Evolutionary conservation across 2,329 filamentous ascomycete genomes (phyloP), one percentile per base, ranked within the genome.

Genomic region (Harringtonia aguacate): DNA sequence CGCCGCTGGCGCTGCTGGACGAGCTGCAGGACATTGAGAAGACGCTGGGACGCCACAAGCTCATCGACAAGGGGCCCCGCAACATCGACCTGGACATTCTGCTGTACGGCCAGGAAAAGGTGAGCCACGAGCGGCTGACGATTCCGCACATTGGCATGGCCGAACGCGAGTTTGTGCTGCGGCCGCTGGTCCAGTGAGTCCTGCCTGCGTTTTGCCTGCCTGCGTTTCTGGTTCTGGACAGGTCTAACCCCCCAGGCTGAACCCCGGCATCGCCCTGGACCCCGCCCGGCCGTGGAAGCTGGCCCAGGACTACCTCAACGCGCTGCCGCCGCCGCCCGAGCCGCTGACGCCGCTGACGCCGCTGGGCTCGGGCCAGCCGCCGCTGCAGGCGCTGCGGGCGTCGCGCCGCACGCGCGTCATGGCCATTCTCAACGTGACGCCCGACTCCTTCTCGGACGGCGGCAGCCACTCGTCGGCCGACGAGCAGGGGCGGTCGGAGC

Each of bases 361-460:
- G 3, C 60, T 81, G 30, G 70, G 69, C 3, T 37, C 61, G 7
- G 59, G 60, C 7, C 58, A 73, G 31, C 61, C 70, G 12, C 67
- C 77, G 1, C 63, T 92, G 33, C 75, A 76, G 41, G 71, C 84
- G 17, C 64, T 78, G 27, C 64, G 68, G 28, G 64, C 71, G 8
- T 68, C 71, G 37, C 75, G 81, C 39, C 70, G 67, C 43, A 95
- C 90, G 0, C 77, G 79, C 37, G 65, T 95, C 52, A 98, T 98
- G 92, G 86, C 85, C 44, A 94, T 98, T 50, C 70, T 97, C 37
- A 98, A 98, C 62, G 67, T 94, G 42, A 97, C 92, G 0, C 90
- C 90, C 0, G 90, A 98, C 64, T 97, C 90, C 10, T 98, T 98
- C 67, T 97, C 90, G 1, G 89, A 97, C 58, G 90, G 88, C 43